Percentiles rank a stretch among this genome's conserved stretches.
phyloP scores from a whole-genome alignment of 331 rosid species.

The Phaseolus coccineus region DNA sequence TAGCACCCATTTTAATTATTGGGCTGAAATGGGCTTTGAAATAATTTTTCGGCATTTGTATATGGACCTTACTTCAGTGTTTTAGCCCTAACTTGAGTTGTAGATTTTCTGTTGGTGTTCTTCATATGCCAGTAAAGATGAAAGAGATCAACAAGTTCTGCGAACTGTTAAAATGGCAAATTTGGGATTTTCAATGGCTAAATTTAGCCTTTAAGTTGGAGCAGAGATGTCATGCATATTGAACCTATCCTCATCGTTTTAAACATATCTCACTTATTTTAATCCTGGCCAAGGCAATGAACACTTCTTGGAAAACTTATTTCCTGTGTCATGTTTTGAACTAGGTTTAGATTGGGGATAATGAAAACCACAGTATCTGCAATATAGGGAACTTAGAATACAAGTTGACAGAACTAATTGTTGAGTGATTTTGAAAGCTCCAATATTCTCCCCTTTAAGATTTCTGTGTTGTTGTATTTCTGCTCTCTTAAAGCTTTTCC shows the following conservation, averaged over 20 bases:
- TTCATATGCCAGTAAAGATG: not conserved
- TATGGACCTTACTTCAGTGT: not conserved
- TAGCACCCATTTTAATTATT: not conserved
- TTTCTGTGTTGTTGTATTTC: not conserved
- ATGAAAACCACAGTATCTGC: not conserved
- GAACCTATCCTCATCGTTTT: not conserved
- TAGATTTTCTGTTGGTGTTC: not conserved
- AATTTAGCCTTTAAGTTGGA: not conserved
- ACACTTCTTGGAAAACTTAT: not conserved
- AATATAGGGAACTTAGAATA: not conserved
- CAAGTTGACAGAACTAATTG: not conserved
- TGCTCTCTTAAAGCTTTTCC: too few species aligned
- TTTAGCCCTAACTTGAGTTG: not conserved
- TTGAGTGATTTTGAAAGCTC: not conserved
- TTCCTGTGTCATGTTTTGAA: not conserved
- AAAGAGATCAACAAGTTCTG: not conserved
- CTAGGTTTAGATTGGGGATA: not conserved
- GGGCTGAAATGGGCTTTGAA: not conserved
- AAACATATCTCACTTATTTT: not conserved
- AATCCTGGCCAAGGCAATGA: not conserved
- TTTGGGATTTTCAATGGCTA: not conserved
- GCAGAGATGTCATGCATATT: not conserved
- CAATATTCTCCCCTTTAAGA: not conserved
- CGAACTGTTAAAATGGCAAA: not conserved
- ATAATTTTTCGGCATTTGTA: not conserved